Evolutionary conservation across 495 filamentous ascomycete species (phyloP).

Genomic region (Penicillium daleae): DNA sequence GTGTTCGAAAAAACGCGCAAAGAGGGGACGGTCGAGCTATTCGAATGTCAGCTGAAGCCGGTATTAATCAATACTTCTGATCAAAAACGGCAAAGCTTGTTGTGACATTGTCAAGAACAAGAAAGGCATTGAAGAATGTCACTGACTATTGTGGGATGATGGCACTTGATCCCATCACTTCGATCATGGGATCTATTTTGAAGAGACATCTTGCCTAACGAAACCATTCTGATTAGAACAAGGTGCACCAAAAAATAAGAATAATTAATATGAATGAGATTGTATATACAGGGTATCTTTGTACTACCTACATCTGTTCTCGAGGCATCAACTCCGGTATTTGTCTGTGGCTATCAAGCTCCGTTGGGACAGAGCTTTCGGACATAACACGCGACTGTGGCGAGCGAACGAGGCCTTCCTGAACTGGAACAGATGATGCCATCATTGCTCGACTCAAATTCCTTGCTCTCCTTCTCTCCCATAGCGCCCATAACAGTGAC

Average conservation of each 20-base stretch:
- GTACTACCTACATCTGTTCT: slow-evolving; percentile 7
- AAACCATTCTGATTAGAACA: background rate
- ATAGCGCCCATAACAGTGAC: slow-evolving; percentile 33
- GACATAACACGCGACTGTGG: slow-evolving; percentile 5
- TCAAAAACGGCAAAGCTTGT: background rate
- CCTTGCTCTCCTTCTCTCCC: slow-evolving; percentile 28
- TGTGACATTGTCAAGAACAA: background rate
- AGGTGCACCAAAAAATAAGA: background rate
- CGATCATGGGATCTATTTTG: background rate
- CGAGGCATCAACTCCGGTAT: slow-evolving; percentile 21
- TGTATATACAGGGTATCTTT: background rate
- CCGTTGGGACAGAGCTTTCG: slow-evolving; percentile 11
- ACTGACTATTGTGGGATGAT: background rate
- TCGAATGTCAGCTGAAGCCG: background rate
- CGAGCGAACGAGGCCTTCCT: background rate
- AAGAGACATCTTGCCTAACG: background rate
- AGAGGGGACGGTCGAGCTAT: background rate
- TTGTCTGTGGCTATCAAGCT: slow-evolving; percentile 11
- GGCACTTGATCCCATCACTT: background rate
- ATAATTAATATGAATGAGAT: background rate
- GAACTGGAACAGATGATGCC: background rate
- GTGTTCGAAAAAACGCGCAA: background rate
- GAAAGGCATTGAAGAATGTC: background rate
- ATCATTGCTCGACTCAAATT: slow-evolving; percentile 10
- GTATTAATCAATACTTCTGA: background rate